These are phyloP conservation scores for Amanita phalloides DNA, from an alignment of 768 basidiomycete species.

Conservation along the genomic window DNA sequence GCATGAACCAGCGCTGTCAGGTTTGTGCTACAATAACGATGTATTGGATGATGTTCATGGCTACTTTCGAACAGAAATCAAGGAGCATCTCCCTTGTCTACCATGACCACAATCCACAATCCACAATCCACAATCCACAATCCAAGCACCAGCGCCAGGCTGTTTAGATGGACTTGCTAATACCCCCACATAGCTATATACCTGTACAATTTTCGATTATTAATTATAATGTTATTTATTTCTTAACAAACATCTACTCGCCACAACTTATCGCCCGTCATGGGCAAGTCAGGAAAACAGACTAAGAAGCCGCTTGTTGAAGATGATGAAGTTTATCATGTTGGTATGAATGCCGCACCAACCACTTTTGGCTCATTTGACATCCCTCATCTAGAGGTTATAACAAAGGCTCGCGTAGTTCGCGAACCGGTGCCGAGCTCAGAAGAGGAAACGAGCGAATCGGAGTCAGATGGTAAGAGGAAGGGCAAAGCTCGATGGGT, in stretches of 20 bases:
- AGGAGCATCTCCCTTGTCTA: background rate
- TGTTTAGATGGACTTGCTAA: background rate
- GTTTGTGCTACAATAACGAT: background rate
- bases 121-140: no score
- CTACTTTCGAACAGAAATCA: background rate
- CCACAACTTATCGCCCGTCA: background rate
- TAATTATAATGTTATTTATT: background rate
- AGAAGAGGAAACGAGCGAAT: constrained; percentile 7
- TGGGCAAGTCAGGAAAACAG: constrained; percentile 3
- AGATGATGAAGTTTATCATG: constrained; percentile 30
- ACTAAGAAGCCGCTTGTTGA: constrained; percentile 1
- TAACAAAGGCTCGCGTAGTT: constrained; percentile 44
- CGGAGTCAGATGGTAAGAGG: constrained; percentile 10
- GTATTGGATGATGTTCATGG: background rate
- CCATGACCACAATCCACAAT: background rate
- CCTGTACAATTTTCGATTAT: background rate
- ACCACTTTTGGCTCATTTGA: background rate
- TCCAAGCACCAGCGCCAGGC: background rate
- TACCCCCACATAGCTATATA: background rate
- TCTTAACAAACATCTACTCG: background rate
- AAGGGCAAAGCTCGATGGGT: constrained; percentile 37
- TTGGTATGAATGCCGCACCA: constrained; percentile 24
- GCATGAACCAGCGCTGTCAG: background rate
- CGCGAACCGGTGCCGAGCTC: constrained; percentile 10
- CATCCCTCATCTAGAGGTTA: constrained; percentile 35